Conservation (phyloP, 1,139 yeast species). For the Pichia sp. region DNA sequence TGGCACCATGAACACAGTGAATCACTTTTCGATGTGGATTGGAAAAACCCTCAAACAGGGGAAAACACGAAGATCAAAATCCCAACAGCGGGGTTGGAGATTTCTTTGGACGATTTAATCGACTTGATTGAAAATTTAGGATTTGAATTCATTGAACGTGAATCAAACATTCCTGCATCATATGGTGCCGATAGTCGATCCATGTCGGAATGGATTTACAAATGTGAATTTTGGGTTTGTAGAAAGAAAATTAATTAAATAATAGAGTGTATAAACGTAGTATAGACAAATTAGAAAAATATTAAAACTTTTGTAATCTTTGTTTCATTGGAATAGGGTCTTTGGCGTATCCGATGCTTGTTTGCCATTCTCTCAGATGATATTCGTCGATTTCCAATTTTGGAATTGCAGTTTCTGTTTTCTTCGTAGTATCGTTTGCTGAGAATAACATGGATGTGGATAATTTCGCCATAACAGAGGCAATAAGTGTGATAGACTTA, state of each 20-base stretch:
- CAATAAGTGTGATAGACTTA: slow-evolving; percentile 23
- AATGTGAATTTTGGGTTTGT: slow-evolving; percentile 76
- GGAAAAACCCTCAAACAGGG: slow-evolving; percentile 32
- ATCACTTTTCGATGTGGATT: slow-evolving; percentile 29
- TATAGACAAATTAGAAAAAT: no score
- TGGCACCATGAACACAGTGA: slow-evolving; percentile 80
- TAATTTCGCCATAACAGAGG: slow-evolving; percentile 24
- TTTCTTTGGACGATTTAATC: slow-evolving; percentile 59
- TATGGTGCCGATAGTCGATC: slow-evolving; percentile 57
- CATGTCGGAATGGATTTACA: slow-evolving; percentile 58
- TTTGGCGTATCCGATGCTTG: slow-evolving; percentile 18
- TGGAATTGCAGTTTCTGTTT: slow-evolving; percentile 4
- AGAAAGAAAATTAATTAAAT: slow-evolving; percentile 27
- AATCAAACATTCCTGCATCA: slow-evolving; percentile 44
- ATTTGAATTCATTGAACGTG: slow-evolving; percentile 48
- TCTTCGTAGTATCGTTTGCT: background rate
- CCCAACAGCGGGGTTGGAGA: slow-evolving; percentile 58
- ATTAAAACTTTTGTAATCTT: slow-evolving; percentile 9
- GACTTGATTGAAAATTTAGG: slow-evolving; percentile 50
- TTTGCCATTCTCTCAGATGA: slow-evolving; percentile 24
- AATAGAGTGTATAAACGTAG: background rate
- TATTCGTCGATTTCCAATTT: slow-evolving; percentile 18
- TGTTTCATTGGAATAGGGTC: slow-evolving; percentile 8
- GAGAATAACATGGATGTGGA: slow-evolving; percentile 14
- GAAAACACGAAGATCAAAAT: slow-evolving; percentile 31